Percentiles rank a stretch among this genome's conserved stretches.
Evolutionary conservation across 192 early-diverging fungal genomes (phyloP).

Genomic region (Coemansia reversa): DNA sequence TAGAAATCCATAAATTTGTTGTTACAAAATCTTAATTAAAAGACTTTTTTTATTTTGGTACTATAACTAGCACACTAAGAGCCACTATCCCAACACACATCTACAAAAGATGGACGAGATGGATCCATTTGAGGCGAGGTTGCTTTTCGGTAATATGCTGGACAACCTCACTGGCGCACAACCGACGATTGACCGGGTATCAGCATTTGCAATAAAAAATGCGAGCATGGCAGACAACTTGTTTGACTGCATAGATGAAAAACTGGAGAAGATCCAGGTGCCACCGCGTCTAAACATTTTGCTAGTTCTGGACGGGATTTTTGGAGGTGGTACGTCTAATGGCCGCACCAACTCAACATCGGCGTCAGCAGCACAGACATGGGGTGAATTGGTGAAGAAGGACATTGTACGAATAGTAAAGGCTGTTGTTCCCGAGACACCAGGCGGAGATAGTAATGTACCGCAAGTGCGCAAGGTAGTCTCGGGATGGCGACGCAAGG

Average conservation of each 20-base stretch:
- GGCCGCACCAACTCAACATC: not conserved
- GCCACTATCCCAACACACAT: too few species aligned
- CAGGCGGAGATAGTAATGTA: conserved; percentile 49
- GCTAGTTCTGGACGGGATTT: conserved; percentile 52
- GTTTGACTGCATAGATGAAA: conserved; percentile 53
- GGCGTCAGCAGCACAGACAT: conserved; percentile 13
- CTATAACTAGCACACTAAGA: too few species aligned
- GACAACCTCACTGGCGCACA: conserved; percentile 49
- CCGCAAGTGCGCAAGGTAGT: conserved; percentile 38
- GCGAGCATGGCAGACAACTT: conserved; percentile 41
- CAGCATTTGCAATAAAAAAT: conserved; percentile 49
- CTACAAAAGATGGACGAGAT: conserved; percentile 42
- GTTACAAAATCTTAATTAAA: too few species aligned
- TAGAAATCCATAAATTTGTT: too few species aligned
- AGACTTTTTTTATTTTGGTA: too few species aligned
- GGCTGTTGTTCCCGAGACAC: conserved; percentile 36
- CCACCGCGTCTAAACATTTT: conserved; percentile 54
- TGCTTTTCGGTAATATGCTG: conserved; percentile 56
- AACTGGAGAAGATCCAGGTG: conserved; percentile 38
- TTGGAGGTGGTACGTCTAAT: conserved; percentile 6
- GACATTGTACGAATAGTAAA: conserved; percentile 31
- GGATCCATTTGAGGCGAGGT: conserved; percentile 53
- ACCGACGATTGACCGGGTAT: conserved; percentile 46
- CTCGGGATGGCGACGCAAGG: conserved; percentile 33
- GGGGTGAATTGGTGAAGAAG: conserved; percentile 33